A percentile compares a stretch with the other conserved stretches of the same genome.
Conservation (phyloP, 768 basidiomycete genomes). For the Daedaleopsis sinensis region DNA sequence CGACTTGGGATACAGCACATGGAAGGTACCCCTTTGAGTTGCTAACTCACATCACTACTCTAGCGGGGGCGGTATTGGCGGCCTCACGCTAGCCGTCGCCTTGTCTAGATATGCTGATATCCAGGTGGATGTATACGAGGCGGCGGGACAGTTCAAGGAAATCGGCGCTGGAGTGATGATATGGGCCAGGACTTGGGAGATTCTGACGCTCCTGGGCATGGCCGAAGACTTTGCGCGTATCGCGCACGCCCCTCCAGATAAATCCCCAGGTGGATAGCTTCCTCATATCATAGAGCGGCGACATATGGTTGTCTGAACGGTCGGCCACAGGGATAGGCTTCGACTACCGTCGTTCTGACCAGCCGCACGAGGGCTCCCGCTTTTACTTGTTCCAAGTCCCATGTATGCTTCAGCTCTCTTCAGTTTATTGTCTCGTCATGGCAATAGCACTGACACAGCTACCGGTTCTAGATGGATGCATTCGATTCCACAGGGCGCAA, state of each 20-base stretch:
- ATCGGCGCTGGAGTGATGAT: constrained; percentile 48
- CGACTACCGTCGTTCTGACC: constrained; percentile 49
- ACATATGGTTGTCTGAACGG: background rate
- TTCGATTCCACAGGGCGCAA: constrained; percentile 51
- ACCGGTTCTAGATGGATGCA: constrained; percentile 31
- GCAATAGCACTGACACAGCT: background rate
- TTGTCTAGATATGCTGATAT: constrained; percentile 30
- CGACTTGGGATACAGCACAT: constrained; percentile 1
- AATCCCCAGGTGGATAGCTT: constrained; percentile 15
- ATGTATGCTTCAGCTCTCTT: constrained; percentile 31
- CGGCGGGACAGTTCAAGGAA: constrained; percentile 47
- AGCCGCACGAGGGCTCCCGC: constrained; percentile 38
- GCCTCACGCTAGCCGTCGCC: constrained; percentile 33
- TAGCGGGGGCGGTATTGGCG: constrained; percentile 38
- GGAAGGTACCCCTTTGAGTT: background rate
- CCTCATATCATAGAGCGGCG: background rate
- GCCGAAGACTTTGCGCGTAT: constrained; percentile 26
- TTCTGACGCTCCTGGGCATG: constrained; percentile 30
- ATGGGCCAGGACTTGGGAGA: constrained; percentile 33
- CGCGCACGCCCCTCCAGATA: constrained; percentile 28
- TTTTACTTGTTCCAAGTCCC: constrained; percentile 46
- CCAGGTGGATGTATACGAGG: constrained; percentile 35
- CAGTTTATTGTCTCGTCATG: background rate
- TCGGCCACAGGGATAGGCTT: constrained; percentile 42
- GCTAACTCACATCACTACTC: background rate